Evolutionary conservation across 78 protist genomes (phyloP).

Genomic region (Dictyostelium brefeldianum): DNA sequence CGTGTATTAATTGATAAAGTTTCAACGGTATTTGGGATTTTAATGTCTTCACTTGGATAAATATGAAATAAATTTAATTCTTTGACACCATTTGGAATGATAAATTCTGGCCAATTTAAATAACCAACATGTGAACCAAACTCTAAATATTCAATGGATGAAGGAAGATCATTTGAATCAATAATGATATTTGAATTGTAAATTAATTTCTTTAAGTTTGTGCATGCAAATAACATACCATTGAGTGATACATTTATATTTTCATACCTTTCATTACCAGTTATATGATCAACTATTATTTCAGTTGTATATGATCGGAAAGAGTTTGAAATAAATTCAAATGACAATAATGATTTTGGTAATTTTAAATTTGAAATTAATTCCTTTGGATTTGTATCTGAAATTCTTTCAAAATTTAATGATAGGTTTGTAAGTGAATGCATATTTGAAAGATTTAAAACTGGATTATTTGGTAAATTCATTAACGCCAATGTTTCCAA

Average conservation of each 20-base stretch:
- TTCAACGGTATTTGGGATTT: too few species aligned
- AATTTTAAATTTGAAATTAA: background rate
- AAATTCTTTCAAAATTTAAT: background rate
- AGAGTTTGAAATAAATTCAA: background rate
- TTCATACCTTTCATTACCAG: background rate
- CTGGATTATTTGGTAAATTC: background rate
- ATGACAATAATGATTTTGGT: background rate
- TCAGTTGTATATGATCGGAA: background rate
- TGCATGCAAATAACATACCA: background rate
- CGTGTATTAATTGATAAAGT: too few species aligned
- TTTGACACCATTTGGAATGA: too few species aligned
- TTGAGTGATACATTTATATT: background rate
- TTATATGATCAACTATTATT: too few species aligned
- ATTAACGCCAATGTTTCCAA: background rate
- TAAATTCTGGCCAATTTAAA: too few species aligned
- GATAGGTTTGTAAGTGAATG: background rate
- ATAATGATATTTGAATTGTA: background rate
- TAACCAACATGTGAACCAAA: background rate
- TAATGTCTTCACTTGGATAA: too few species aligned
- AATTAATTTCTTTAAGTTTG: background rate
- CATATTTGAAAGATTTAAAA: constrained; percentile 1
- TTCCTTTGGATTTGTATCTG: too few species aligned
- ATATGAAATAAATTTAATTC: too few species aligned
- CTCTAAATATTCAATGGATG: background rate
- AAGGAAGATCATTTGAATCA: background rate